Base-by-base conservation (phyloP, 306 rosid species). In the Cotoneaster glaucophyllus region DNA sequence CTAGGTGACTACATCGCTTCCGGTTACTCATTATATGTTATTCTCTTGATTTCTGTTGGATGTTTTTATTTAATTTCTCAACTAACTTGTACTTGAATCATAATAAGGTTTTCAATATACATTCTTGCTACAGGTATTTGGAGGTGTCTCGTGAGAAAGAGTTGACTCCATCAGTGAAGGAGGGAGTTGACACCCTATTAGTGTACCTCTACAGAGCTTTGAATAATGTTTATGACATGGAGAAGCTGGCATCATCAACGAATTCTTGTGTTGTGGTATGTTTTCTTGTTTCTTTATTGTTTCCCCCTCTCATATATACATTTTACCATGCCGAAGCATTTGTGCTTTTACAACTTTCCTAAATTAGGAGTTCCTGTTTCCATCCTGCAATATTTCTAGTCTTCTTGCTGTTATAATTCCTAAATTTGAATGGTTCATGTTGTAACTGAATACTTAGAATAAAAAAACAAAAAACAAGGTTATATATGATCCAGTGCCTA, bases 221-320 rank as follows among this genome's bases (percentile, higher is more conserved):
- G 80, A 89, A 92, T 90, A 80, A 86, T 67, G 81, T 87, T 75
- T 84, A 69, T 80, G 87, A 90, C 77, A 95, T 95, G 98, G 98
- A 95, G 82, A 90, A 90, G 75, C 84, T 95, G 79, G 98, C 93
- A 71, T 92, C 93, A 77, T 89, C 98, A 34, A 64, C 81, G n/a
- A 95, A 95, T 87, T 86, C 88, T 79, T 95, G 98, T 56, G 84
- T 92, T 62, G 96, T 95, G 93, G 98, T 95, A 92, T 77, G 92
- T 79, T 67, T 41, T 82, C 76, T 72, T 57, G 32, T n/a, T 56
- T 52, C 62, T 78, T 59, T 56, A 19, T 61, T 57, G 63, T 53
- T 61, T 67, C 25, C 32, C 53, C 12, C 31, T 70, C 18, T 45
- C 59, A 58, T 66, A 29, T 78, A 73, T 69, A 78, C 21, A 1